Evolutionary conservation across 257 asterid genomes (phyloP), one percentile per base, ranked within the genome.

Genomic region (Salvia rosmarinus): DNA sequence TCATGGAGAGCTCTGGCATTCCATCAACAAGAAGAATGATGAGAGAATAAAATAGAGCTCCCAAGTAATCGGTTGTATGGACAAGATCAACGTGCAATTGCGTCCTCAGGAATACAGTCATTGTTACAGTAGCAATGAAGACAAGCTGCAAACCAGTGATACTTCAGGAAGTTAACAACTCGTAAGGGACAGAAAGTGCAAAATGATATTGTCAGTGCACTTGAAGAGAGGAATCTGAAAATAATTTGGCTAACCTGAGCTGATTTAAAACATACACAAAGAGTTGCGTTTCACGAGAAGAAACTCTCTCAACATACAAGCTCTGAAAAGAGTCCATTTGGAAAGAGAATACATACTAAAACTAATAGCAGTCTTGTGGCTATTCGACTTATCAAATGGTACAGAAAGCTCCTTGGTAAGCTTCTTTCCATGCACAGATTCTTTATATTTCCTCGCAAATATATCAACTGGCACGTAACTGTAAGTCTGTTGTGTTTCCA

Each of bases 281-380:
- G 84, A 76, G 67, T 87, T 63, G n/a, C 93, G 64, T 72, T 81
- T 86, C 80, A 83, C 74, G 68, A 82, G 87, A 77, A 86, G 86
- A 76, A 75, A 67, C 66, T 86, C 91, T 80, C 87, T 79, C 7
- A 85, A 76, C 81, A 79, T 77, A 56, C 84, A 82, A 46, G 87
- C 78, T 67, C 58, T 74, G 50, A 82, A 79, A 16, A 82, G 72
- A 70, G 76, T 64, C 87, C 87, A 79, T 51, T 74, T 77, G 14
- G 86, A 46, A 64, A 84, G 77, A 66, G 86, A 81, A 47, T 84
- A 76, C 30, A 20, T 42, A 8, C 79, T 68, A 47, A 81, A 81
- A 71, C 82, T 76, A 39, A 81, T 79, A 21, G 82, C 88, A 59
- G 73, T 59, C 57, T 74, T 81, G 66, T 74, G 72, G 59, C 84